Base-by-base conservation (phyloP, 106 monocot genomes). In the Dendrobium catenatum region DNA sequence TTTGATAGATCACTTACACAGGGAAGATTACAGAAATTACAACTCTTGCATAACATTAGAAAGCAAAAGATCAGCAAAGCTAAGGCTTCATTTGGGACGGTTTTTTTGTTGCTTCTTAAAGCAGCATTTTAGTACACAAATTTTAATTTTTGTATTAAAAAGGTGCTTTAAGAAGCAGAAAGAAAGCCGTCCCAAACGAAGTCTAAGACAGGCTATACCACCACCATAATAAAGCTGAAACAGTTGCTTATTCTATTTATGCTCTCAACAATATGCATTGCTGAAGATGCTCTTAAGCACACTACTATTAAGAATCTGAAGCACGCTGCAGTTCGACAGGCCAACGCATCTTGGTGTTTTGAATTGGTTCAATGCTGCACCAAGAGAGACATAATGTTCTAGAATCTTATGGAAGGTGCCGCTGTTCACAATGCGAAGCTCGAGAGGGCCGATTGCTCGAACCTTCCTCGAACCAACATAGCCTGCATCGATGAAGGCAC, bases 361-460 rank as follows among this genome's bases (percentile, higher is more conserved):
- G 83, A 90, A 95, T 87, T 92, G 92, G 84, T 84, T 90, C 31
- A 89, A 83, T 0, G 95, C 84, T 0, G 87, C 87, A 26, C 95
- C 92, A 27, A 88, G 83, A n/a, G 81, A 58, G n/a, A 92, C 61
- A 80, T 83, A 92, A 70, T 90, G 85, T 40, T 90, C 84, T 15
- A 95, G 82, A 54, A 95, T 86, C 80, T 85, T 86, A 37, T 88
- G 84, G 74, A 95, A 95, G 73, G 95, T 95, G 19, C 92, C 95
- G 5, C 75, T 86, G 5, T 80, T 73, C 54, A 95, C 82, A 1
- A 95, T 79, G 19, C 95, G 85, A 31, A 95, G 87, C 85, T 95
- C 95, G 6, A 95, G 89, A 1, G 95, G 87, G 5, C 89, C 95
- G 44, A 95, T 90, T 43, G 68, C 40, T 1, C 88, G 83, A 27